Evolutionary conservation across 306 rosid genomes (phyloP), one percentile per base, ranked within the genome.

Genomic region (Styphnolobium japonicum): DNA sequence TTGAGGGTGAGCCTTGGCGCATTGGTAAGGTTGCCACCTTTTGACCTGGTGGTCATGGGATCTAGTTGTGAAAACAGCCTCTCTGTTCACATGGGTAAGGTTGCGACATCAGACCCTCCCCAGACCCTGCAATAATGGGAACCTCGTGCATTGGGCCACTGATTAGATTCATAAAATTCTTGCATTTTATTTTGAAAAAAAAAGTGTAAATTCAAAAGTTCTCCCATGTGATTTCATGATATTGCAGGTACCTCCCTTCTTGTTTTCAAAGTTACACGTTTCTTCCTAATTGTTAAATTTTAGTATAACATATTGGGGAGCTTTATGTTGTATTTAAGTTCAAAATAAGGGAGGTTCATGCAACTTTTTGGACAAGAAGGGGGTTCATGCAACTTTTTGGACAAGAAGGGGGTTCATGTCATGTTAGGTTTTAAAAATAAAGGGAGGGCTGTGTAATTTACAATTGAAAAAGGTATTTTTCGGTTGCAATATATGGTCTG

Each of bases 1-100:
- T 68, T 39, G 18, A 21, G 60, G 51, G 43, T 1, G 63, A 70
- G 43, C 53, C 65, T n/a, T 39, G 55, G 40, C 16, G 15, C 29
- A 58, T 33, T 75, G 72, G 55, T 61, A 40, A 39, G 62, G 33
- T 61, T 29, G 62, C 23, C 74, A 39, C 46, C 61, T 82, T 69
- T 48, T 77, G 67, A 51, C 69, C 7, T 39, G 52, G 34, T 69
- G 22, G 18, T 39, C 62, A 51, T 71, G 43, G 55, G 63, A 67
- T 34, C 10, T 55, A 40, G 70, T 16, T 12, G 58, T 2, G 16
- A 48, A 61, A 29, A 75, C 72, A 46, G 14, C n/a, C 62, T 21
- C 63, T 63, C 53, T 25, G 12, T 21, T 29, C 19, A 29, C 15
- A 40, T 61, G 43, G 61, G 48, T 74, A 74, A 31, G 51, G 69